phyloP scores from a whole-genome alignment of 306 rosid genomes.

The Medicago arabica region DNA sequence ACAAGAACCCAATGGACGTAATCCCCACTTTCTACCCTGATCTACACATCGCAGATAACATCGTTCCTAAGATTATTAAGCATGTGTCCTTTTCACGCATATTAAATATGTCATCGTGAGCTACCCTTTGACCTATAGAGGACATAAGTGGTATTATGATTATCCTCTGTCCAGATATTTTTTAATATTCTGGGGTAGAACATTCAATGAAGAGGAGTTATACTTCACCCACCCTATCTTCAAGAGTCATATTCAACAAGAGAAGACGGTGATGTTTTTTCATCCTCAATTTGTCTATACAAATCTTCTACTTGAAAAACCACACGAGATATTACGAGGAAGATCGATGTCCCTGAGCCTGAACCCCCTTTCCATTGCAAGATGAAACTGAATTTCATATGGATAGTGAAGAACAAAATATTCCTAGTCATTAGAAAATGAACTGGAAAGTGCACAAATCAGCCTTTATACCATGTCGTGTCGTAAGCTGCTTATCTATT shows the following conservation, averaged over 20 bases:
- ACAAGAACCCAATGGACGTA: not conserved
- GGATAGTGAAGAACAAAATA: conserved; percentile 2
- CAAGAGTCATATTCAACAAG: not conserved
- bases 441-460: not conserved
- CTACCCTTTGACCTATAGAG: conserved; percentile 8
- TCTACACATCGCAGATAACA: conserved; percentile 22
- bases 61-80: conserved; percentile 6
- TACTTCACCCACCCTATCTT: conserved; percentile 9
- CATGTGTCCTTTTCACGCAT: not conserved
- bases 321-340: not conserved
- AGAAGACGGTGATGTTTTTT: not conserved
- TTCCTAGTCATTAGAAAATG: not conserved
- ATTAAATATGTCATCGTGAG: not conserved
- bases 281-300: not conserved
- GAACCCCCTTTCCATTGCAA: not conserved
- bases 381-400: conserved; percentile 15
- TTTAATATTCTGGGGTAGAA: not conserved
- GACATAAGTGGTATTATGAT: not conserved
- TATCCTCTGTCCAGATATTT: not conserved
- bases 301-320: not conserved
- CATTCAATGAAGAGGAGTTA: conserved; percentile 11
- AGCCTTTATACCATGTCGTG: not conserved
- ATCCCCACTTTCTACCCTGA: conserved; percentile 16
- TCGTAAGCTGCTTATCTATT: not conserved
- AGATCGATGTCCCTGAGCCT: conserved; percentile 6